Evolutionary conservation across 78 protist genomes (phyloP).

Genomic region (Protostelium mycophagum): DNA sequence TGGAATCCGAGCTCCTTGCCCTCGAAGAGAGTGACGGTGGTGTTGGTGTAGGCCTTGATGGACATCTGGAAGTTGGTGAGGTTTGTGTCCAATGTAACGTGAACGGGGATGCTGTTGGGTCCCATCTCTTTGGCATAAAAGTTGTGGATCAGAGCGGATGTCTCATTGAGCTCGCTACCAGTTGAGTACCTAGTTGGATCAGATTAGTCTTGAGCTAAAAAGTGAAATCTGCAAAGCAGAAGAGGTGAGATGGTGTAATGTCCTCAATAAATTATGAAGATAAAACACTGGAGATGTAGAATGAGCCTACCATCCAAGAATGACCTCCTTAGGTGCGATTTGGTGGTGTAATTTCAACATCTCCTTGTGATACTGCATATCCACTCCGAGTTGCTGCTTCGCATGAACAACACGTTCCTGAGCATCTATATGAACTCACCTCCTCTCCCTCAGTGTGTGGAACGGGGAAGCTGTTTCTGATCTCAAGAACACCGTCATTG

Average conservation of each 20-base stretch:
- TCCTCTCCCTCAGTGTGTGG: slow-evolving; percentile 63
- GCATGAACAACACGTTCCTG: background rate
- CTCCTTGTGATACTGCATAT: slow-evolving; percentile 65
- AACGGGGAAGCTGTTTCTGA: slow-evolving; percentile 70
- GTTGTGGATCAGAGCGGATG: slow-evolving; percentile 49
- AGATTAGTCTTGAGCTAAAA: background rate
- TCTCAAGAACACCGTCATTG: slow-evolving; percentile 69
- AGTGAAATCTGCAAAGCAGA: background rate
- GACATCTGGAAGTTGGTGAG: slow-evolving; percentile 50
- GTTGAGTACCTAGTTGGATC: slow-evolving; percentile 9
- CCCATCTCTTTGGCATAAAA: slow-evolving; percentile 62
- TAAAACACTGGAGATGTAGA: no score
- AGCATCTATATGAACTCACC: slow-evolving; percentile 8
- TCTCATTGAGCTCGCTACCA: slow-evolving; percentile 56
- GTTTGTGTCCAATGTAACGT: slow-evolving; percentile 57
- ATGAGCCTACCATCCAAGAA: slow-evolving; percentile 66
- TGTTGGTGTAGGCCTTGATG: slow-evolving; percentile 41
- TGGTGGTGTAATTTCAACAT: slow-evolving; percentile 67
- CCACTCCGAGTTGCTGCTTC: slow-evolving; percentile 48
- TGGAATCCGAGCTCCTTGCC: background rate
- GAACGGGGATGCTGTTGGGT: slow-evolving; percentile 39
- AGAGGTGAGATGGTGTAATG: background rate
- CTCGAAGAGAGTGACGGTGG: background rate
- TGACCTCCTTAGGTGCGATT: slow-evolving; percentile 62
- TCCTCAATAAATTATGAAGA: no score